phyloP scores from a whole-genome alignment of 2,329 filamentous ascomycete genomes.

The Dactylellina drechsleri region DNA sequence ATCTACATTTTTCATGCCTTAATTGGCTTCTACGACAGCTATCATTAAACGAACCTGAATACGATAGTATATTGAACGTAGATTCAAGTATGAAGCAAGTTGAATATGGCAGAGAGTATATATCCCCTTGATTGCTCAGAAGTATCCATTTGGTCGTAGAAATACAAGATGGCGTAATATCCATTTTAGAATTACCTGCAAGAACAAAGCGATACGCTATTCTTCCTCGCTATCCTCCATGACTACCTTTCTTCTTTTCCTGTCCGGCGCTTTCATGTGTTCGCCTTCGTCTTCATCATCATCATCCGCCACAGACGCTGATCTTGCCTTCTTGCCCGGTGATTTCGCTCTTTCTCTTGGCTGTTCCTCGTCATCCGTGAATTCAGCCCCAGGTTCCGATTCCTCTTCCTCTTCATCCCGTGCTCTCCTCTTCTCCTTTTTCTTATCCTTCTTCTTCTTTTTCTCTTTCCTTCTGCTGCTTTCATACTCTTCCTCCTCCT shows the following conservation, averaged over 20 bases:
- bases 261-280: conserved; percentile 56
- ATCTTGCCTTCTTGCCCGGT: conserved; percentile 39
- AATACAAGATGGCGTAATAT: conserved; percentile 5
- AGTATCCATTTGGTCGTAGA: conserved; percentile 1
- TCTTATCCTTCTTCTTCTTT: conserved; percentile 45
- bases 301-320: conserved; percentile 44
- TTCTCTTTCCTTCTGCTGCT: conserved; percentile 57
- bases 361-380: conserved; percentile 55
- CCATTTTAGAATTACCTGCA: too few species aligned
- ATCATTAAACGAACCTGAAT: too few species aligned
- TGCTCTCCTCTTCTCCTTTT: conserved; percentile 54
- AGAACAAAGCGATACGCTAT: neutral
- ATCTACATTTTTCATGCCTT: too few species aligned
- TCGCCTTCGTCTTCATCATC: conserved; percentile 50
- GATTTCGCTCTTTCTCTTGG: conserved; percentile 32
- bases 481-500: conserved; percentile 58
- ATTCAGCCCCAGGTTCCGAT: conserved; percentile 57
- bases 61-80: too few species aligned
- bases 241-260: conserved; percentile 65
- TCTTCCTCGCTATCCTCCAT: conserved; percentile 66
- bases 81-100: too few species aligned
- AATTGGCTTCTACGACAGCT: too few species aligned
- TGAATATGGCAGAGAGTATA: neutral
- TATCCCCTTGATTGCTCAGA: neutral
- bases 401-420: conserved; percentile 55